Conservation (phyloP, 2,329 filamentous ascomycete species). For the Cytospora piceae region DNA sequence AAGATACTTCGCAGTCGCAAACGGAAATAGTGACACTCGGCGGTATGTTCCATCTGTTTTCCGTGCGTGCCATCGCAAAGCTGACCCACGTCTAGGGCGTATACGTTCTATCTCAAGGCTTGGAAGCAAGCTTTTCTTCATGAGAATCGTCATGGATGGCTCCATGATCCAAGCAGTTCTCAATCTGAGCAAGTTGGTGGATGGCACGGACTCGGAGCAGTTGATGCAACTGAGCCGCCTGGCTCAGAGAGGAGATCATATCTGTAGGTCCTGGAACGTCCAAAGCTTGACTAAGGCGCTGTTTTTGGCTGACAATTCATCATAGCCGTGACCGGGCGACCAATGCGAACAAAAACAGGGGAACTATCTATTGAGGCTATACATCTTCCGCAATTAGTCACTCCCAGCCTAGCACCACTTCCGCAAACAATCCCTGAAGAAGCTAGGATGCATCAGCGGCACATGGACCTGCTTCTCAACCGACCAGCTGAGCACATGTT, state of each 20-base stretch:
- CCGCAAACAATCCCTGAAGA: slow-evolving; percentile 75
- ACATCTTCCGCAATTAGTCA: slow-evolving; percentile 70
- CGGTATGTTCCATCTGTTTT: slow-evolving; percentile 28
- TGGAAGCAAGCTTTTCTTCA: slow-evolving; percentile 80
- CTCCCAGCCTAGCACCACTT: slow-evolving; percentile 79
- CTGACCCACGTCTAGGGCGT: slow-evolving; percentile 60
- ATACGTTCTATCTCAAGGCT: slow-evolving; percentile 71
- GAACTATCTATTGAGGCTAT: slow-evolving; percentile 75
- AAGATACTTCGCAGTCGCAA: slow-evolving; percentile 31
- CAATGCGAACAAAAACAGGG: slow-evolving; percentile 71
- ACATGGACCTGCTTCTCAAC: slow-evolving; percentile 85
- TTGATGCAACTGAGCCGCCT: slow-evolving; percentile 67
- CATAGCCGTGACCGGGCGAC: slow-evolving; percentile 69
- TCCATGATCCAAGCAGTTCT: slow-evolving; percentile 76
- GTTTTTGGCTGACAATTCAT: slow-evolving; percentile 29
- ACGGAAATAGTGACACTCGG: slow-evolving; percentile 21
- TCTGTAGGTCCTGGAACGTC: slow-evolving; percentile 61
- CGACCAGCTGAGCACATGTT: slow-evolving; percentile 69
- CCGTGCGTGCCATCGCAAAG: slow-evolving; percentile 30
- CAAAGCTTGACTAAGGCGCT: slow-evolving; percentile 30
- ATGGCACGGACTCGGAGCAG: slow-evolving; percentile 42
- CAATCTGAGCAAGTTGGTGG: slow-evolving; percentile 59
- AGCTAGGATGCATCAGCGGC: slow-evolving; percentile 74
- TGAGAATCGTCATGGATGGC: slow-evolving; percentile 77
- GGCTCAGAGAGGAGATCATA: slow-evolving; percentile 79